Evolutionary conservation across 352 stramenopile species (phyloP), one percentile per base, ranked within the genome.

Genomic region (Phytopythium montanum): DNA sequence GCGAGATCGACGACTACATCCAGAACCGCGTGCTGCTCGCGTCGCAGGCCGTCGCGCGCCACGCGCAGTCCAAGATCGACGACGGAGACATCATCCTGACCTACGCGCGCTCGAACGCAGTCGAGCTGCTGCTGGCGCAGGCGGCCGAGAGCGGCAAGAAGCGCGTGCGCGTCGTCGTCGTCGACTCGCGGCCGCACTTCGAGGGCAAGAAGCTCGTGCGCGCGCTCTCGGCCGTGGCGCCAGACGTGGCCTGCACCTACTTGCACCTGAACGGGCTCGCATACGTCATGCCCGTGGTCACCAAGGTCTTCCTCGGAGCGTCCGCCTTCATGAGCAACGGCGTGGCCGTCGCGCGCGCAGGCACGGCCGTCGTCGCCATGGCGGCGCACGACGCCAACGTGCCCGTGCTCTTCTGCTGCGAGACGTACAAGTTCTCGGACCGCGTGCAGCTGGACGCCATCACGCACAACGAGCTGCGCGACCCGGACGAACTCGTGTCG

Each of bases 391-490:
- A 92, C 28, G 81, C 87, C 55, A 95, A 98, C 59, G 92, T 98
- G 44, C 97, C 97, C 0, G 95, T 99, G 33, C 82, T 99, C 16
- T 97, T 99, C 44, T 98, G 93, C 65, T 98, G 95, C 66, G 97
- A 99, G 81, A 99, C 96, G 31, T 99, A 99, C 87, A 99, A 99
- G 70, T 94, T 94, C 52, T 89, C 81, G 42, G 96, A 98, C 64
- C 88, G 94, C 36, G 94, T 99, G 28, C 97, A 99, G 72, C 77
- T 99, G 39, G 97, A 99, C 66, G 94, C 90, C 42, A 98, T 99
- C 62, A 98, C 95, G 13, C 85, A 97, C 70, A 99, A 99, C 73
- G 97, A 99, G 70, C 72, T 99, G 34, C 94, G 95, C n/a, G 85
- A 99, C 80, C 89, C 96, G 13, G 88, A 96, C 60, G 90, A 96